phyloP scores from a whole-genome alignment of 176 grass and related monocot species.

The Rhipidocladum racemiflorum region DNA sequence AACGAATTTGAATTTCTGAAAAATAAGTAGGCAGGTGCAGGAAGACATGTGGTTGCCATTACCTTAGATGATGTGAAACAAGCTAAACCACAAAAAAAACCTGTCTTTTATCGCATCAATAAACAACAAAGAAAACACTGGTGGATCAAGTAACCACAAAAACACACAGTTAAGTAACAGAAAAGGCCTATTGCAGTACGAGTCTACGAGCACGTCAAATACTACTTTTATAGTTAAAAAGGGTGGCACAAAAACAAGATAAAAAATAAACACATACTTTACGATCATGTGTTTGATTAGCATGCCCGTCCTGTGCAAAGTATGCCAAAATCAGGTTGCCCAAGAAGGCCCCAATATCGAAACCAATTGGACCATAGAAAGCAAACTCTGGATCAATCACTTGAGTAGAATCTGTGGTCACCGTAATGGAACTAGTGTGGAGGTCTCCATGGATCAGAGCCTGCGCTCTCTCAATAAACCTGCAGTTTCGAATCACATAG shows the following conservation, averaged over 20 bases:
- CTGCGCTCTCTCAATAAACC: constrained; percentile 90
- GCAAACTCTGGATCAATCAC: constrained; percentile 96
- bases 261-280: constrained; percentile 48
- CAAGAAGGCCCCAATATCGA: constrained; percentile 89
- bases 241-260: neutral
- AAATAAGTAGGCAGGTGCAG: neutral
- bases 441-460: constrained; percentile 97
- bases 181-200: neutral
- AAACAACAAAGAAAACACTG: neutral
- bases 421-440: constrained; percentile 92
- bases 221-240: neutral
- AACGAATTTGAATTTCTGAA: neutral
- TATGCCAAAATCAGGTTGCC: constrained; percentile 89
- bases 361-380: constrained; percentile 93
- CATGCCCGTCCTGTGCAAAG: constrained; percentile 91
- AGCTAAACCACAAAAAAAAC: neutral
- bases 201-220: neutral
- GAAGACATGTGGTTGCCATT: neutral
- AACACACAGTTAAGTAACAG: neutral
- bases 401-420: constrained; percentile 73
- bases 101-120: neutral
- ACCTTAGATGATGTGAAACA: neutral
- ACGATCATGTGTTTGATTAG: constrained; percentile 66
- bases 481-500: constrained; percentile 15
- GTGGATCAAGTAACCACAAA: neutral